Base-by-base conservation (phyloP, 306 rosid genomes). In the Carpinus viminea region DNA sequence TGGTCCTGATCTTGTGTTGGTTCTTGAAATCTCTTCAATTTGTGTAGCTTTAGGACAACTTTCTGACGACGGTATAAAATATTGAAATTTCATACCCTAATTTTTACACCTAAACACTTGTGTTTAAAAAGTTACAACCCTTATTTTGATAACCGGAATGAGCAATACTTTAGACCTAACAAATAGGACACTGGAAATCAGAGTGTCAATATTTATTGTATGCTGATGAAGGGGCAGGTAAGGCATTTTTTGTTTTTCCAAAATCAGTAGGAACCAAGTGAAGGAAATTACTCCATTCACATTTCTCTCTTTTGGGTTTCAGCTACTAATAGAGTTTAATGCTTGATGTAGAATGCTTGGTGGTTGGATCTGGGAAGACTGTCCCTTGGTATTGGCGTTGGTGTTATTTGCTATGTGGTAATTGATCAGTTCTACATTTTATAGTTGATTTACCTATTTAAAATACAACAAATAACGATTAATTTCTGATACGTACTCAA, bases 321-420 rank as follows among this genome's bases (percentile, higher is more conserved):
- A 66, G 5, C 1, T 11, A 66, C 11, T 66, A 36, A 18, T 77
- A 50, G 34, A 76, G 34, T 70, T 73, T 26, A 76, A 13, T 83
- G 79, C 76, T 83, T 85, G 75, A 71, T 79, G 77, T 76, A 83
- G 98, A 91, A 50, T 85, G 87, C 90, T 74, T 87, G 88, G 94
- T 88, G 86, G 91, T 88, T 93, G 62, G 91, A 94, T 57, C 74
- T 86, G 20, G 98, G 97, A 89, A 90, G 97, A 79, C 76, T 92
- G 56, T 81, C 87, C 48, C 79, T 88, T n/a, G 97, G 98, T 85
- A 86, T 82, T 87, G 97, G 95, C 71, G 89, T 92, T 83, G 92
- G 97, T 62, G 68, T 92, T 71, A 86, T 92, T 53, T 89, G 90
- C 78, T 92, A 86, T 74, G 93, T 77, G 97, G 98, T 94, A 92